Base-by-base conservation (phyloP, 306 rosid genomes). In the Carpinus fangiana region DNA sequence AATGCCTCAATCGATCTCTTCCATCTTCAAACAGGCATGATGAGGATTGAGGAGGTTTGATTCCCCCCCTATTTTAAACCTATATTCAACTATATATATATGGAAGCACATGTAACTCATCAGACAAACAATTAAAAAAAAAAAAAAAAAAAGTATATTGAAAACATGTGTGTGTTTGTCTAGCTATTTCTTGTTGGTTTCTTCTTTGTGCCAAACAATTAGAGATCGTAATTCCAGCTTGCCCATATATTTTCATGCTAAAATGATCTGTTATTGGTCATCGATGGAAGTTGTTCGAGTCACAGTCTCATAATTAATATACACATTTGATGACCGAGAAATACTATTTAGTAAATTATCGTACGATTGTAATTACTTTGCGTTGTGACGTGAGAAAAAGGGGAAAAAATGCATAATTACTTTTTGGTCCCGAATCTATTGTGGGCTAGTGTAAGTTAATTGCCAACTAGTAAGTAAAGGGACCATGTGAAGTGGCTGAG, bases 1-100 rank as follows among this genome's bases (percentile, higher is more conserved):
- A 41, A 88, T 79, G 13, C 50, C 90, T 74, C 78, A 50, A 81
- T 74, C 78, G 45, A 81, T 76, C 83, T 76, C 83, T 74, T 71
- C 57, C 73, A 75, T 78, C 72, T 88, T 86, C 91, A 86, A 90
- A 84, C 74, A 53, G 62, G 75, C 73, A 91, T 91, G 78, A 89
- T 88, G 86, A 83, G 82, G 72, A 64, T 2, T 31, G 43, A 13
- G 62, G 84, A 68, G 59, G 0, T 31, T 18, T 57, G 78, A 71
- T 11, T 54, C 73, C 50, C 72, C 73, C 50, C 72, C 55, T 68
- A 28, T 74, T 70, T 47, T 17, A 55, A 43, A 79, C 60, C 73
- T 73, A 53, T 55, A 80, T 79, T 71, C 74, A 80, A 43, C 76
- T 65, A 23, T 23, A n/a, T 23, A 23, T 23, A 23, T 23, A 57